A percentile compares a stretch with the other conserved stretches of the same genome.
Evolutionary conservation across 495 filamentous ascomycete species (phyloP).

Genomic region (Penicillium paradoxum): DNA sequence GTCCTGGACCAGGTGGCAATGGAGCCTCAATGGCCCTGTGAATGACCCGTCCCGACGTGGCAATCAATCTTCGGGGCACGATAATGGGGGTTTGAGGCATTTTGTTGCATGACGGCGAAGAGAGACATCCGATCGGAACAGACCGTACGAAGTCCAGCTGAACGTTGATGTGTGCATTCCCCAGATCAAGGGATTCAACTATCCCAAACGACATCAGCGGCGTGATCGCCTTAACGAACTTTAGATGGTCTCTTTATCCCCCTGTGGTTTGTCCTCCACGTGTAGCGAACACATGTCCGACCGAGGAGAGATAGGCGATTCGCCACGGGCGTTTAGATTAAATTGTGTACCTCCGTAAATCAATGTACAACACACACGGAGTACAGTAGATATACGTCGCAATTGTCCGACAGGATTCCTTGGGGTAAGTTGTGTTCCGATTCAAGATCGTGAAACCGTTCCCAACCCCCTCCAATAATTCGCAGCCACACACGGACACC

Average conservation of each 20-base stretch:
- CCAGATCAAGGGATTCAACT: conserved; percentile 6
- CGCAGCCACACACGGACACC: not conserved
- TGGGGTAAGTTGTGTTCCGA: not conserved
- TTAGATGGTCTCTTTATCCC: not conserved
- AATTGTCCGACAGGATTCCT: not conserved
- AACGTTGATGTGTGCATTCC: not conserved
- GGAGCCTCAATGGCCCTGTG: conserved; percentile 2
- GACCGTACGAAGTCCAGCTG: conserved; percentile 4
- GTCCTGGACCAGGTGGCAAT: conserved; percentile 9
- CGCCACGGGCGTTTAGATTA: not conserved
- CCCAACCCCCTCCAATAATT: conserved; percentile 2
- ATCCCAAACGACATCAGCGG: conserved; percentile 19
- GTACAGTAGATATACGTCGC: not conserved
- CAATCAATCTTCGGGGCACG: not conserved
- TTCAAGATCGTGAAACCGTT: conserved; percentile 1
- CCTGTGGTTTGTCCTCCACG: not conserved
- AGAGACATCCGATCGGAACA: not conserved
- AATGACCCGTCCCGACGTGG: not conserved
- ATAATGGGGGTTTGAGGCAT: conserved; percentile 18
- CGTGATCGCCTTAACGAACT: conserved; percentile 9
- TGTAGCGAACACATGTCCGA: conserved; percentile 3
- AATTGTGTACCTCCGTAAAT: not conserved
- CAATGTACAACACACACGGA: not conserved
- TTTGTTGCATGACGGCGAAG: conserved; percentile 15
- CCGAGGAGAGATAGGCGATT: not conserved